A percentile compares a stretch with the other conserved stretches of the same genome.
These are phyloP conservation scores for Marasmius tenuissimus DNA, from an alignment of 1,284 basidiomycete species.

Conservation along the genomic window DNA sequence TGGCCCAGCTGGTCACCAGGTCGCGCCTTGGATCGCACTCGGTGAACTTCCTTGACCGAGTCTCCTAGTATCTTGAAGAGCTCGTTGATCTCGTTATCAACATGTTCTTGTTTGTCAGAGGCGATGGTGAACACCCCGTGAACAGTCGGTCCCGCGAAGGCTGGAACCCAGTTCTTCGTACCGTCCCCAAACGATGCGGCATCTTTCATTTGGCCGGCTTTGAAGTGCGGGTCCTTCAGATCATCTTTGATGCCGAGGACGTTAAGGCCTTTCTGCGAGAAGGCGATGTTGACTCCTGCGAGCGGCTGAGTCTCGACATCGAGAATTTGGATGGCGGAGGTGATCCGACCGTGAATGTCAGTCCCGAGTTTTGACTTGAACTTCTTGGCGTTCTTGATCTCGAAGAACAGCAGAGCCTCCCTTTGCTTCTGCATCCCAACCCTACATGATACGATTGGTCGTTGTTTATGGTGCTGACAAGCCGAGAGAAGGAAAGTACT, in stretches of 20 bases:
- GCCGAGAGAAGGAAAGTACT: background rate
- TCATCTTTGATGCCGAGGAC: conserved; percentile 32
- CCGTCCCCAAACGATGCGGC: conserved; percentile 26
- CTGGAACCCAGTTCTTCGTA: conserved; percentile 30
- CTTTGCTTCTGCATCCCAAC: conserved; percentile 28
- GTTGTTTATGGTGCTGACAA: background rate
- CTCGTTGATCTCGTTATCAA: conserved; percentile 17
- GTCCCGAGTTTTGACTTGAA: conserved; percentile 25
- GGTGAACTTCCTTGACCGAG: conserved; percentile 29
- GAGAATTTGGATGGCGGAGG: conserved; percentile 22
- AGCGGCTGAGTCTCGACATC: conserved; percentile 20
- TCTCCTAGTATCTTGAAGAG: conserved; percentile 23
- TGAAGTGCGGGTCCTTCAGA: conserved; percentile 31
- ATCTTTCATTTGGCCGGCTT: conserved; percentile 29
- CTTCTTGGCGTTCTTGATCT: conserved; percentile 20
- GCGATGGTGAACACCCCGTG: conserved; percentile 38
- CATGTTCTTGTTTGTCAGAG: conserved; percentile 27
- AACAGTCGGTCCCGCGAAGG: conserved; percentile 30
- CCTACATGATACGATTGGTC: conserved; percentile 6
- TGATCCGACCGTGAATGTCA: conserved; percentile 31
- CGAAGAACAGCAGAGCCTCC: conserved; percentile 31
- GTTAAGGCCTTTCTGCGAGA: conserved; percentile 27
- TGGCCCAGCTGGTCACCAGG: conserved; percentile 34
- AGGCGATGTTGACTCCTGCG: conserved; percentile 30
- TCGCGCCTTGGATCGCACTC: conserved; percentile 29